phyloP scores from a whole-genome alignment of 2,329 filamentous ascomycete genomes.

The Arthrobotrys sinensis region DNA sequence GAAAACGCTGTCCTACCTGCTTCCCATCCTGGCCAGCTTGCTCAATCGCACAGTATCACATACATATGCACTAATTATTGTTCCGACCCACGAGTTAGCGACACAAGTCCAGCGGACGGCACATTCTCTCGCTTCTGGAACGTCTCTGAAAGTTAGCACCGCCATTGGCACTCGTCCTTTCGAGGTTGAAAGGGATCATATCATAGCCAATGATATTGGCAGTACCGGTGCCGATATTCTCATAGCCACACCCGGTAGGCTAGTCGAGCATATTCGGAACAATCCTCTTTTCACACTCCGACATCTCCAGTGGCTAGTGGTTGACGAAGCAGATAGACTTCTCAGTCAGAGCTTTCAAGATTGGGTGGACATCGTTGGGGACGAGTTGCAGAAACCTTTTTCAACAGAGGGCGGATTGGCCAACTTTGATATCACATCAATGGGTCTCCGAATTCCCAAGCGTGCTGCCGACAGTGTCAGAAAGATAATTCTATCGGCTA shows the following conservation, averaged over 20 bases:
- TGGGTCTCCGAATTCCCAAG: slow-evolving; percentile 22
- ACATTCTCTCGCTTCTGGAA: slow-evolving; percentile 80
- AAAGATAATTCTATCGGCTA: slow-evolving; percentile 91
- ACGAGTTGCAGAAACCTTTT: slow-evolving; percentile 72
- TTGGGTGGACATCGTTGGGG: slow-evolving; percentile 83
- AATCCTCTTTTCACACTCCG: slow-evolving; percentile 86
- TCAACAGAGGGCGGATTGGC: slow-evolving; percentile 69
- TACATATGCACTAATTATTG: slow-evolving; percentile 84
- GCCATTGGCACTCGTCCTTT: slow-evolving; percentile 86
- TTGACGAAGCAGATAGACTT: slow-evolving; percentile 94
- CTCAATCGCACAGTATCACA: slow-evolving; percentile 76
- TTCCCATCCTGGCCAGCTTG: slow-evolving; percentile 86
- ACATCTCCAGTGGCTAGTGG: slow-evolving; percentile 86
- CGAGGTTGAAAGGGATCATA: slow-evolving; percentile 74
- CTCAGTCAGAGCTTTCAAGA: slow-evolving; percentile 93
- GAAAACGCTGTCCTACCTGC: slow-evolving; percentile 91
- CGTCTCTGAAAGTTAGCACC: slow-evolving; percentile 82
- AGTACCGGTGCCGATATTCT: slow-evolving; percentile 81
- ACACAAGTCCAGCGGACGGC: slow-evolving; percentile 85
- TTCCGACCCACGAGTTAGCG: slow-evolving; percentile 92
- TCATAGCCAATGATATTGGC: slow-evolving; percentile 72
- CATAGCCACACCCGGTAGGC: slow-evolving; percentile 89
- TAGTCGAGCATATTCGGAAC: slow-evolving; percentile 89
- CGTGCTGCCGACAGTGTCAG: slow-evolving; percentile 71
- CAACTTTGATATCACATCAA: slow-evolving; percentile 63